Percentiles rank a stretch among this genome's conserved stretches.
These are phyloP conservation scores for Ganoderma boninense DNA, from an alignment of 1,284 basidiomycete species.

Conservation along the genomic window DNA sequence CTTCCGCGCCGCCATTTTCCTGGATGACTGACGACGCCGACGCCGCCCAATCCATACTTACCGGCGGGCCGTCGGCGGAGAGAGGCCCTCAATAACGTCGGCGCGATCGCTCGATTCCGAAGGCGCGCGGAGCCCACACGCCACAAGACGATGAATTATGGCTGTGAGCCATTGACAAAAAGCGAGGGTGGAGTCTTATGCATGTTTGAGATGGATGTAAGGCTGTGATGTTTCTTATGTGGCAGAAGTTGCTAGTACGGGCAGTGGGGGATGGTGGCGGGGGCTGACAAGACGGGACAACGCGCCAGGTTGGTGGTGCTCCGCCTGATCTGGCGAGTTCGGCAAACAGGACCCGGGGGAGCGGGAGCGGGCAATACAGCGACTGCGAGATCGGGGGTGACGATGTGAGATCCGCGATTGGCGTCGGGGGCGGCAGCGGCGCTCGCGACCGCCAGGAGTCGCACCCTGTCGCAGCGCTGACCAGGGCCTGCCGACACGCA, in stretches of 20 bases:
- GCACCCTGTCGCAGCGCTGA: not conserved
- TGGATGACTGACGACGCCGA: not conserved
- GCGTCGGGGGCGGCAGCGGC: conserved; percentile 1
- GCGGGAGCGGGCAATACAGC: conserved; percentile 8
- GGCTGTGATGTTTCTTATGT: conserved; percentile 2
- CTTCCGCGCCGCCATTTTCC: not conserved
- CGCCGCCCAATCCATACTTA: not conserved
- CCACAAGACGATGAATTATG: not conserved
- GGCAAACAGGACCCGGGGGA: conserved; percentile 13
- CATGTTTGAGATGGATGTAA: not conserved
- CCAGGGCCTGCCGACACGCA: not conserved
- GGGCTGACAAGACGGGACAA: conserved; percentile 4
- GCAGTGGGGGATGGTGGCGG: not conserved
- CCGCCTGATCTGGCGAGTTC: conserved; percentile 6
- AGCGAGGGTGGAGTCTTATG: not conserved
- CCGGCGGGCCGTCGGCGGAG: not conserved
- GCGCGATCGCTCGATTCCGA: not conserved
- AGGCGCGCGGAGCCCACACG: not conserved
- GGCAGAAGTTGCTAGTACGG: not conserved
- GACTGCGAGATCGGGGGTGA: conserved; percentile 11
- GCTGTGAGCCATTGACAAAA: not conserved
- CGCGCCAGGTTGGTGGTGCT: not conserved
- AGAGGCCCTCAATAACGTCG: not conserved
- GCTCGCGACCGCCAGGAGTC: not conserved
- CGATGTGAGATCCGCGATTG: conserved; percentile 6